Base-by-base conservation (phyloP, 805 yeast species). In the Nadsonia fulvescens region DNA sequence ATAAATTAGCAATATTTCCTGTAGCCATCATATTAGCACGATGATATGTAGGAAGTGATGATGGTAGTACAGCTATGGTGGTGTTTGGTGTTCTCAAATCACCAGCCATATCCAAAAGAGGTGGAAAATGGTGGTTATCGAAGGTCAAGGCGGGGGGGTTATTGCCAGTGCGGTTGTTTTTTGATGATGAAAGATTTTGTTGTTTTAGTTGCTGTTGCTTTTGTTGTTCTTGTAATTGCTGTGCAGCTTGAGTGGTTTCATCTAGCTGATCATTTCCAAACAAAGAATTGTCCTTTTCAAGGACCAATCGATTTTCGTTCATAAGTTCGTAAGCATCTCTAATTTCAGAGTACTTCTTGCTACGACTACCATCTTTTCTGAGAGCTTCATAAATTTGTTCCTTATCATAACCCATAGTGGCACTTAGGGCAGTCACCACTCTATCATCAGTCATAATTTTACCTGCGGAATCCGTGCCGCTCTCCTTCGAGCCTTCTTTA, bases 11-110 rank as follows among this genome's bases (percentile, higher is more conserved):
- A 5, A 67, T 53, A 21, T 55, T 56, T 1, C 65, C 64, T 24
- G 52, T 53, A 15, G 51, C 75, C 37, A 70, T 61, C 96, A 86
- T 89, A 44, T 66, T 78, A 1, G 95, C 95, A 25, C 93, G 61
- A 45, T 86, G 96, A 26, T 86, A 78, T 34, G 86, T 81, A 3
- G 98, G 95, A 40, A 89, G 60, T 4, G 95, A 82, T 3, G 93
- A 74, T 5, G 98, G 96, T 33, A 89, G 54, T 13, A 86, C 78
- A 2, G 95, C 92, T 34, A 89, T 83, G 2, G 92, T 78, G 13
- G 89, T 73, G 37, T 70, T 63, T 12, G 78, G 76, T 24, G 70
- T 57, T 8, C 42, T 29, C 18, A 48, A 27, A 11, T 37, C 40
- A 5, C 25, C 29, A 4, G 40, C 30, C 10, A 34, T 43, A 15